Conservation (phyloP, 345 rosid genomes). For the Populus euphratica region DNA sequence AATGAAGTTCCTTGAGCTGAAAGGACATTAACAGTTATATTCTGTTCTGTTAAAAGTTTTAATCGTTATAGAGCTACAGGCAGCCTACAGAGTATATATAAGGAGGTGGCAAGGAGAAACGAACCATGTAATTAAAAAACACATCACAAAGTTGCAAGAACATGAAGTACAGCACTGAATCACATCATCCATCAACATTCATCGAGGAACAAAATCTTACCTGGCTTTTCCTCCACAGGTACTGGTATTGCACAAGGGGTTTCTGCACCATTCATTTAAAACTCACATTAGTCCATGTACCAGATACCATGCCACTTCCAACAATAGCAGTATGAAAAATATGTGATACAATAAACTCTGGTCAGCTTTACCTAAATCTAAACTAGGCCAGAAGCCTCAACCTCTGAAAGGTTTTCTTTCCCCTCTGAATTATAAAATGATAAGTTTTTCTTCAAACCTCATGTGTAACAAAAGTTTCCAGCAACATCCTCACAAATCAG, state of each 20-base stretch:
- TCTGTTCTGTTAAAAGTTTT: too few relatives aligned
- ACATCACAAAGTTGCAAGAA: background rate
- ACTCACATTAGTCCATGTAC: conserved; percentile 14
- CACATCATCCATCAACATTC: background rate
- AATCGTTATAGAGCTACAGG: too few relatives aligned
- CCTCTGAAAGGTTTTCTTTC: too few relatives aligned
- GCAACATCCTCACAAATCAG: background rate
- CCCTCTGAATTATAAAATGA: background rate
- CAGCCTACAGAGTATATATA: too few relatives aligned
- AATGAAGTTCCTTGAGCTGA: too few relatives aligned
- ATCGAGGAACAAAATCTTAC: conserved; percentile 29
- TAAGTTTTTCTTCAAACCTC: background rate
- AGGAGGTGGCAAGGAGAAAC: background rate
- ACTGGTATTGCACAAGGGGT: conserved; percentile 63
- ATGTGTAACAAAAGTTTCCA: too few relatives aligned
- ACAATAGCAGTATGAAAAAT: background rate
- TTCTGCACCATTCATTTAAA: conserved; percentile 48
- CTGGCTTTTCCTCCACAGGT: conserved; percentile 34
- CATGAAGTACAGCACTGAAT: background rate
- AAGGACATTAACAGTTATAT: too few relatives aligned
- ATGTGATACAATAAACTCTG: background rate
- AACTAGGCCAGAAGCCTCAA: background rate
- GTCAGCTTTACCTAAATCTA: background rate
- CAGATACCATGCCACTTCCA: background rate
- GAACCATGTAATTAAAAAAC: background rate